A percentile compares a stretch with the other conserved stretches of the same genome.
Conservation (phyloP, 345 rosid species). For the Boechera retrofracta region DNA sequence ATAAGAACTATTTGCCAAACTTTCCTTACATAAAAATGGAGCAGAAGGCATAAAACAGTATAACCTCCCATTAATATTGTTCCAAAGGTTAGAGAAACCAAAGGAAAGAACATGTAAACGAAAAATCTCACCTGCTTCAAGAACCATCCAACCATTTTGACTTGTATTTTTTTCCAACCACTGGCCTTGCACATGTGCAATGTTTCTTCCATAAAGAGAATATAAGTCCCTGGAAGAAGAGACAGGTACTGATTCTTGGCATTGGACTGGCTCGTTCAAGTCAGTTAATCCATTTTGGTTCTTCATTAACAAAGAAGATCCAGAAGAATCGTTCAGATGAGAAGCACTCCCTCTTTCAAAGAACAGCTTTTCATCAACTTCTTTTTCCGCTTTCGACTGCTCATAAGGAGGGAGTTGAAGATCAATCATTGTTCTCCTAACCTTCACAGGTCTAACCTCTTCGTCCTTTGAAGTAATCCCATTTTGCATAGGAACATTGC, state of each 20-base stretch:
- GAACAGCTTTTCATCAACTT: slow-evolving; percentile 48
- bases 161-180: slow-evolving; percentile 50
- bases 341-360: slow-evolving; percentile 48
- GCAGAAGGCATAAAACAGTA: slow-evolving; percentile 3
- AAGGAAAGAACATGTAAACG: slow-evolving; percentile 13
- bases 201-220: slow-evolving; percentile 50
- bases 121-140: slow-evolving; percentile 64
- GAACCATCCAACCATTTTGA: slow-evolving; percentile 41
- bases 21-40: neutral
- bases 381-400: slow-evolving; percentile 45
- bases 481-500: slow-evolving; percentile 58
- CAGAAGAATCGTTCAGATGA: slow-evolving; percentile 50
- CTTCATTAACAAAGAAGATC: slow-evolving; percentile 49
- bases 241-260: slow-evolving; percentile 49
- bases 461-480: slow-evolving; percentile 58
- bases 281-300: slow-evolving; percentile 60
- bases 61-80: neutral
- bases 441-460: slow-evolving; percentile 75
- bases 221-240: slow-evolving; percentile 42
- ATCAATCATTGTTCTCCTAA: slow-evolving; percentile 79
- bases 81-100: slow-evolving; percentile 6
- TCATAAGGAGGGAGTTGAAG: slow-evolving; percentile 65
- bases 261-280: slow-evolving; percentile 73
- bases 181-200: slow-evolving; percentile 38
- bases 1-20: neutral